A percentile compares a stretch with the other conserved stretches of the same genome.
Evolutionary conservation across 805 yeast species (phyloP).

Genomic region (Hyphopichia homilentoma): DNA sequence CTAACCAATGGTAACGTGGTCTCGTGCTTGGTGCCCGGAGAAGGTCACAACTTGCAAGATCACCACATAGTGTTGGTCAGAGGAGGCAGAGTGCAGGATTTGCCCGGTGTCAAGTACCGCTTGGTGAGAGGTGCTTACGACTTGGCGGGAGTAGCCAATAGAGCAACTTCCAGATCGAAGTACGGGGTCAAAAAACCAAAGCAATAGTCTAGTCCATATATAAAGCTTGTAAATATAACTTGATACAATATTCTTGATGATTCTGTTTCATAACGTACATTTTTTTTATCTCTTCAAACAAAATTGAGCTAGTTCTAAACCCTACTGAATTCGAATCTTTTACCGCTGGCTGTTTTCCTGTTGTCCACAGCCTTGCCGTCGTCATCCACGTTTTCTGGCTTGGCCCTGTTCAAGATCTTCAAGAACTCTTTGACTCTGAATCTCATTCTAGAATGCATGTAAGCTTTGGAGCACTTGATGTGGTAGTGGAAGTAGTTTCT

Average conservation of each 20-base stretch:
- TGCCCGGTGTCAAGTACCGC: slow-evolving; percentile 97
- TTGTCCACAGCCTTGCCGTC: slow-evolving; percentile 46
- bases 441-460: slow-evolving; percentile 98
- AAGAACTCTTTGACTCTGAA: slow-evolving; percentile 89
- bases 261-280: slow-evolving; percentile 1
- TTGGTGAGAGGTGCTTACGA: slow-evolving; percentile 91
- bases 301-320: too few species aligned
- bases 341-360: slow-evolving; percentile 70
- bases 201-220: slow-evolving; percentile 5
- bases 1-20: slow-evolving; percentile 84
- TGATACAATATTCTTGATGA: background rate
- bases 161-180: slow-evolving; percentile 84
- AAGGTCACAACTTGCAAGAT: slow-evolving; percentile 97
- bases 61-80: slow-evolving; percentile 93
- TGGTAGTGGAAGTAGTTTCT: slow-evolving; percentile 98
- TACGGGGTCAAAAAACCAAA: slow-evolving; percentile 90
- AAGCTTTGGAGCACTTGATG: slow-evolving; percentile 97
- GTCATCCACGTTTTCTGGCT: slow-evolving; percentile 83
- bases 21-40: slow-evolving; percentile 95
- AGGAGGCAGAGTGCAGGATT: slow-evolving; percentile 98
- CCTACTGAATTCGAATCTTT: slow-evolving; percentile 48
- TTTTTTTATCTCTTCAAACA: too few species aligned
- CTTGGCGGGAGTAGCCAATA: slow-evolving; percentile 90
- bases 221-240: slow-evolving; percentile 3
- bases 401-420: slow-evolving; percentile 94